Percentiles rank a stretch among this genome's conserved stretches.
Evolutionary conservation across 2,329 filamentous ascomycete genomes (phyloP).

Genomic region (Xylariaceae sp.): DNA sequence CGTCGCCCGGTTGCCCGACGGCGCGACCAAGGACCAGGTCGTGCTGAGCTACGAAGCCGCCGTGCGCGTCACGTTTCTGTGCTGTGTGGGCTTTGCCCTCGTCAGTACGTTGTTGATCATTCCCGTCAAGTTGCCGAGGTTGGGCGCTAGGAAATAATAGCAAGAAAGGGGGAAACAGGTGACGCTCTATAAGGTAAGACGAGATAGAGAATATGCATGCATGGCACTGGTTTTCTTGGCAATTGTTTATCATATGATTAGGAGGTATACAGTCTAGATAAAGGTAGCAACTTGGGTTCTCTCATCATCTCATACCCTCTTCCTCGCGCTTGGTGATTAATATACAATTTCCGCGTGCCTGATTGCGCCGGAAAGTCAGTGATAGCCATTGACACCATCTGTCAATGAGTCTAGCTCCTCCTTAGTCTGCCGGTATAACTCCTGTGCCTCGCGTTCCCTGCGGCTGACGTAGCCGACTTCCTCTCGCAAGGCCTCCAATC

Average conservation of each 20-base stretch:
- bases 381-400: slow-evolving; percentile 42
- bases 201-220: not conserved
- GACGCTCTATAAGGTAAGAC: not conserved
- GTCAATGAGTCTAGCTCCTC: slow-evolving; percentile 73
- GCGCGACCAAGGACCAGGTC: slow-evolving; percentile 54
- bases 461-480: slow-evolving; percentile 80
- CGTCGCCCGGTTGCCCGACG: slow-evolving; percentile 46
- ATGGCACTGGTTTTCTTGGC: not conserved
- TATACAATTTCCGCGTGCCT: slow-evolving; percentile 6
- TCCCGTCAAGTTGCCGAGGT: slow-evolving; percentile 56
- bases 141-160: slow-evolving; percentile 47
- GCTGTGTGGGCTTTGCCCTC: slow-evolving; percentile 49
- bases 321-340: slow-evolving; percentile 9
- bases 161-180: not conserved
- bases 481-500: slow-evolving; percentile 76
- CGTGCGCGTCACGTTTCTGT: slow-evolving; percentile 50
- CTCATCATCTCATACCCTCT: not conserved
- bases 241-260: not conserved
- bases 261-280: not conserved
- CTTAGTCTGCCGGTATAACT: slow-evolving; percentile 74
- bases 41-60: slow-evolving; percentile 57
- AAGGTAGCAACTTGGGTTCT: not conserved
- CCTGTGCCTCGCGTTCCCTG: slow-evolving; percentile 88
- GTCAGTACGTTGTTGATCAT: slow-evolving; percentile 51
- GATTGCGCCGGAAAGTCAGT: slow-evolving; percentile 30